Percentiles rank a stretch among this genome's conserved stretches.
These are phyloP conservation scores for Simmondsia chinensis DNA, from an alignment of 148 eudicot genomes.

Conservation along the genomic window DNA sequence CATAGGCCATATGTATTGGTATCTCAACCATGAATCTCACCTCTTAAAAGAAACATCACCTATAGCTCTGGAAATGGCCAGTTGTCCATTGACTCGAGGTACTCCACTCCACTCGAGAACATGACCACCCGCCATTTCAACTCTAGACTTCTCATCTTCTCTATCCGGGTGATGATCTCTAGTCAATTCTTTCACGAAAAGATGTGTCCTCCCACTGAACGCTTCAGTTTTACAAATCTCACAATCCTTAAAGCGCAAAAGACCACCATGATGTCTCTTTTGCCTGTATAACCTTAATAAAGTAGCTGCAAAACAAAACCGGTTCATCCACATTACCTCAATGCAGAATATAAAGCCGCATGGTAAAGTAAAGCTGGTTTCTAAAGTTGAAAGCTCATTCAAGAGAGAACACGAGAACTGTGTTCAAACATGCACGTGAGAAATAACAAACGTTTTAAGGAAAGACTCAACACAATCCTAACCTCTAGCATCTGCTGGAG, in stretches of 20 bases:
- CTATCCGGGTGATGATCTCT: slow-evolving; percentile 95
- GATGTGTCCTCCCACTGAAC: slow-evolving; percentile 43
- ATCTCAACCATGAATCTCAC: slow-evolving; percentile 27
- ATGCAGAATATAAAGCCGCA: too few relatives aligned
- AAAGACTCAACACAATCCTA: slow-evolving; percentile 14
- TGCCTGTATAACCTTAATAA: slow-evolving; percentile 58
- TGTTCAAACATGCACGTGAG: too few relatives aligned
- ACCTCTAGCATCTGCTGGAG: slow-evolving; percentile 85
- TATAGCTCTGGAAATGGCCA: slow-evolving; percentile 95
- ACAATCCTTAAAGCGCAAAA: slow-evolving; percentile 41
- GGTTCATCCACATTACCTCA: too few relatives aligned
- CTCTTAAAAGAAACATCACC: slow-evolving; percentile 87
- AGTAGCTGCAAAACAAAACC: slow-evolving; percentile 54
- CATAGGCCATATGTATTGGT: background rate
- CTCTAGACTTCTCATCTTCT: slow-evolving; percentile 76
- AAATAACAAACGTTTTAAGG: slow-evolving; percentile 1
- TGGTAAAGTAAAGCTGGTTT: too few relatives aligned
- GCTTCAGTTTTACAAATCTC: slow-evolving; percentile 41
- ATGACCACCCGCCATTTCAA: slow-evolving; percentile 86
- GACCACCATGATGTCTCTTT: slow-evolving; percentile 40
- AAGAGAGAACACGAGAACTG: too few relatives aligned
- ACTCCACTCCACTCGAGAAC: slow-evolving; percentile 89
- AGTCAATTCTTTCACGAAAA: slow-evolving; percentile 78
- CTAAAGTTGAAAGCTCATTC: too few relatives aligned
- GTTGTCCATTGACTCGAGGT: slow-evolving; percentile 81